These are phyloP conservation scores for Colletotrichum sp. DNA, from an alignment of 2,329 filamentous ascomycete species.

Conservation along the genomic window DNA sequence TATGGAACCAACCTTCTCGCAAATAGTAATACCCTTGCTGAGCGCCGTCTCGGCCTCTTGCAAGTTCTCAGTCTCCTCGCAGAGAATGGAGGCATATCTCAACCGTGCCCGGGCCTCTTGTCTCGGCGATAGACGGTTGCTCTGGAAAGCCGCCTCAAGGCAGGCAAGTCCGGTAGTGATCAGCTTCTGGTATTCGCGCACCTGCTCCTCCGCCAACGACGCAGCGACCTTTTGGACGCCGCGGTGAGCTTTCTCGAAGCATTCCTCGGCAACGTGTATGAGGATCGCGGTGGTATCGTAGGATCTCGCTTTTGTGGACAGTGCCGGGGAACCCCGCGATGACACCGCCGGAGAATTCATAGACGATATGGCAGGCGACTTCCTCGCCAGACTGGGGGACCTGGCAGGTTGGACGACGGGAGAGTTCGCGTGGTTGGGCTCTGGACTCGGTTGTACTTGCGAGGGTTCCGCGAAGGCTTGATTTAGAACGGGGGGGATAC, in stretches of 20 bases:
- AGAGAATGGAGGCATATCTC: slow-evolving; percentile 73
- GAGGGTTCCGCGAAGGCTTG: slow-evolving; percentile 10
- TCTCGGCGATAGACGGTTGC: slow-evolving; percentile 64
- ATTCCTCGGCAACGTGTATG: slow-evolving; percentile 77
- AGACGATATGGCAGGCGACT: slow-evolving; percentile 33
- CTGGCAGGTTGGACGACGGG: slow-evolving; percentile 37
- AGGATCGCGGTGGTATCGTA: slow-evolving; percentile 64
- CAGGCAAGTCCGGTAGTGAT: slow-evolving; percentile 76
- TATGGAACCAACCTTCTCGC: slow-evolving; percentile 60
- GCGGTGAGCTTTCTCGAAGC: slow-evolving; percentile 69
- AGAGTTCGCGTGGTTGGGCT: slow-evolving; percentile 44
- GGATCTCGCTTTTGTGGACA: slow-evolving; percentile 43
- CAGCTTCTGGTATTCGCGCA: slow-evolving; percentile 74
- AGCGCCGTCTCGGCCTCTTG: slow-evolving; percentile 76
- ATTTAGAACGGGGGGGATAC: slow-evolving; percentile 8
- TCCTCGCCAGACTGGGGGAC: slow-evolving; percentile 45
- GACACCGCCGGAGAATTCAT: slow-evolving; percentile 26
- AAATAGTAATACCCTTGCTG: slow-evolving; percentile 73
- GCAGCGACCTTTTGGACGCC: slow-evolving; percentile 55
- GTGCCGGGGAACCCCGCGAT: slow-evolving; percentile 39
- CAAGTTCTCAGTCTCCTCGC: slow-evolving; percentile 78
- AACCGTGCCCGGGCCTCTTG: slow-evolving; percentile 73
- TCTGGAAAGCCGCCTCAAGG: slow-evolving; percentile 72
- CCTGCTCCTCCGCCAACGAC: slow-evolving; percentile 52
- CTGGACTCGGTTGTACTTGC: slow-evolving; percentile 36